Base-by-base conservation (phyloP, 352 stramenopile genomes). In the Thalassiosira mediterranea region DNA sequence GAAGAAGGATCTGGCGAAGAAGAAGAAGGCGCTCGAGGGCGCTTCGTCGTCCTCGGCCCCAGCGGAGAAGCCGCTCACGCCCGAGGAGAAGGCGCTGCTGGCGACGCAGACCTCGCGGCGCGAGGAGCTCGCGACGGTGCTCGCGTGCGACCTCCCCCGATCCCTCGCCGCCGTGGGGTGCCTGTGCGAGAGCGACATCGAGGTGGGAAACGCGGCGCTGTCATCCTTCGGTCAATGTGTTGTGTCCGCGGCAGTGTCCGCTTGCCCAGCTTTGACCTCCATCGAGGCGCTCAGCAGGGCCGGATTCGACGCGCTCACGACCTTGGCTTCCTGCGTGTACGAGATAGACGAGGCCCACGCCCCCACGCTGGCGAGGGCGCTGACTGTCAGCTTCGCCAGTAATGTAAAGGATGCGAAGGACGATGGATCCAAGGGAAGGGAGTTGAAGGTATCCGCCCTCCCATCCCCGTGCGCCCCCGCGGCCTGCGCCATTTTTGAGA, bases 321-420 rank as follows among this genome's bases (percentile, higher is more conserved):
- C 76, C 15, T 52, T 94, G 19, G 83, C 79, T 32, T 70, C 70
- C 52, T 92, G 84, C 58, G 85, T 94, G 0, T 94, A 90, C 69
- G 88, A 94, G 68, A 91, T 94, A 49, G 76, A 93, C 47, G 87
- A 94, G 69, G 72, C 56, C 28, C 66, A 89, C 60, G 85, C 88
- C 11, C 54, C 70, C 3, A 82, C 66, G 42, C 32, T 93, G 10
- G 81, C 86, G 47, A 56, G 73, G 46, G 83, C 87, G 52, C 44
- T 91, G n/a, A 57, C 68, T 17, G 83, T 85, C 34, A 83, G 73
- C 65, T 89, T 77, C 61, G 44, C 15, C 4, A n/a, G 17, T 28
- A 21, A 38, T n/a, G 64, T 40, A 58, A 76, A 68, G 38, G 59
- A 77, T 19, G 51, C 17, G 62, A 74, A 75, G 21, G 58, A 75